Percentiles rank a stretch among this genome's conserved stretches.
phyloP scores from a whole-genome alignment of 1,139 yeast genomes.

The Hanseniaspora sp. region DNA sequence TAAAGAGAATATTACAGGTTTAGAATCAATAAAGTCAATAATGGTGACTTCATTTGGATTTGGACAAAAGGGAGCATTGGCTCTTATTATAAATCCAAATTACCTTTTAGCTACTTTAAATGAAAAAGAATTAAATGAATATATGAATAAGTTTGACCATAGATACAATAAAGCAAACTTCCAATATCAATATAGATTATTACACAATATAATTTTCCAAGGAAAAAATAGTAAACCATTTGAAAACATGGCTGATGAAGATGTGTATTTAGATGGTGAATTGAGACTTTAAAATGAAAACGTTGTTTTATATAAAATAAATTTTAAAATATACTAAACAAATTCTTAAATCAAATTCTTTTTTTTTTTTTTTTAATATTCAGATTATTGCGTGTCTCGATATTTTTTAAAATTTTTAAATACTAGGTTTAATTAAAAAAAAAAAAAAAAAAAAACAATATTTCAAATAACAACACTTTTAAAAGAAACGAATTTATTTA shows the following conservation, averaged over 20 bases:
- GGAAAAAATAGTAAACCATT: slow-evolving; percentile 74
- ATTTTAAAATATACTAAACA: too few relatives aligned
- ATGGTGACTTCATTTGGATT: slow-evolving; percentile 93
- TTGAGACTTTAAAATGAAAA: slow-evolving; percentile 37
- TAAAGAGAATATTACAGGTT: slow-evolving; percentile 49
- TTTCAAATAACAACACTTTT: too few relatives aligned
- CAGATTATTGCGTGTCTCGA: too few relatives aligned
- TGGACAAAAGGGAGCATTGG: slow-evolving; percentile 96
- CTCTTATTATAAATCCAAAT: slow-evolving; percentile 75
- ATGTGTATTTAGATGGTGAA: slow-evolving; percentile 83
- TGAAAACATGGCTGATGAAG: slow-evolving; percentile 48
- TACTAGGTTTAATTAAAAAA: too few relatives aligned
- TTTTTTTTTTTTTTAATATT: too few relatives aligned
- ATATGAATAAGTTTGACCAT: slow-evolving; percentile 52
- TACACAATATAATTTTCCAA: slow-evolving; percentile 78
- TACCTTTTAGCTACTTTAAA: slow-evolving; percentile 71
- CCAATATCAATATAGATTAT: slow-evolving; percentile 80
- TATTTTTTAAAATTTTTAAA: too few relatives aligned
- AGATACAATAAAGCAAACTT: slow-evolving; percentile 82
- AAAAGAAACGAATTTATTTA: too few relatives aligned
- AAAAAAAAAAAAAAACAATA: too few relatives aligned
- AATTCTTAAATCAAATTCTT: too few relatives aligned
- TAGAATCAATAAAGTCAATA: slow-evolving; percentile 67
- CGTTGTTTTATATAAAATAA: too few relatives aligned
- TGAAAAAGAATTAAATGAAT: slow-evolving; percentile 50